Percentiles rank a stretch among this genome's conserved stretches.
These are phyloP conservation scores for Plectranthus barbatus DNA, from an alignment of 257 asterid species.

Conservation along the genomic window DNA sequence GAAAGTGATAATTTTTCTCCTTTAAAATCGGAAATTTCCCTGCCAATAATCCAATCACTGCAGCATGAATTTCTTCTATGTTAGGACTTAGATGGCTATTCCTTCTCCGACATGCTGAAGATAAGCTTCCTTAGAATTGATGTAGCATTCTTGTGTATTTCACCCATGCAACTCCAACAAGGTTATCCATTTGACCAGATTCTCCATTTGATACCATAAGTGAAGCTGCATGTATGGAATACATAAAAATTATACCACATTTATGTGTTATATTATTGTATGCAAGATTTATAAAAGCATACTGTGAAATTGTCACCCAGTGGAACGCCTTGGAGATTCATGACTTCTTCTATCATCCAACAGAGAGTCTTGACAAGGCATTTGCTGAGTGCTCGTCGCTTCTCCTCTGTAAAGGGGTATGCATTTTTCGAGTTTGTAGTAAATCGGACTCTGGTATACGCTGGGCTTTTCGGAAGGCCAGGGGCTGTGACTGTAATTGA, in stretches of 20 bases:
- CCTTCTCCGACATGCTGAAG: constrained; percentile 75
- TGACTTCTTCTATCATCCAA: constrained; percentile 89
- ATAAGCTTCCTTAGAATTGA: constrained; percentile 65
- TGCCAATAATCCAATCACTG: too few relatives aligned
- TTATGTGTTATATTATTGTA: too few relatives aligned
- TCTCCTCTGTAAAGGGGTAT: constrained; percentile 80
- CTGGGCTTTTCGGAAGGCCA: constrained; percentile 90
- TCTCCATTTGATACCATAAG: constrained; percentile 75
- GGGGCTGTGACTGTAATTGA: constrained; percentile 63
- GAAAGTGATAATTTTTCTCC: too few relatives aligned
- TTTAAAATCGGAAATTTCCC: too few relatives aligned
- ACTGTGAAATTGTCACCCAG: constrained; percentile 86
- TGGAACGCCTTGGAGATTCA: constrained; percentile 93
- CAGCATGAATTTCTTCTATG: too few relatives aligned
- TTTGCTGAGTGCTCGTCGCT: constrained; percentile 91
- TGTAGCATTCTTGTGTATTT: constrained; percentile 65
- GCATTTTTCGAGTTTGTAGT: constrained; percentile 68
- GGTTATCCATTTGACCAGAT: too few relatives aligned
- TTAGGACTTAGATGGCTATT: too few relatives aligned
- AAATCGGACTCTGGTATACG: constrained; percentile 73
- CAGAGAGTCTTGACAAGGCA: constrained; percentile 52
- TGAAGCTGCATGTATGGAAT: constrained; percentile 58
- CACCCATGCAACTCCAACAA: constrained; percentile 68
- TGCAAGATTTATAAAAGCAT: too few relatives aligned
- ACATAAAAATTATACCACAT: too few relatives aligned